Evolutionary conservation across 306 rosid species (phyloP).

Genomic region (Fragaria vesca): DNA sequence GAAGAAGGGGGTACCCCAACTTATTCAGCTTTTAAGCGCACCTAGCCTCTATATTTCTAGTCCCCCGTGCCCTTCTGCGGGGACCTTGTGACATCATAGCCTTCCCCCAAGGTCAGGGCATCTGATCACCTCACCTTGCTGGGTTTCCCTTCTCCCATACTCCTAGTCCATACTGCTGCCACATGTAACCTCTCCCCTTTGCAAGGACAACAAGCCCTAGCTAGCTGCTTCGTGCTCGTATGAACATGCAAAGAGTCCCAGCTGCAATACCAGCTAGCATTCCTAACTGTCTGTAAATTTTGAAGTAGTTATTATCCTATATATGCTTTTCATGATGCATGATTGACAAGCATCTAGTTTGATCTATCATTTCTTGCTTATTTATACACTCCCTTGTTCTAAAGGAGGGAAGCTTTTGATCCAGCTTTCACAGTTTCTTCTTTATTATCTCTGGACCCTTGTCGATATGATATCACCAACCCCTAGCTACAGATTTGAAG

Average conservation of each 20-base stretch:
- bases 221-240: background rate
- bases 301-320: background rate
- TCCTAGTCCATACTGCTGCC: background rate
- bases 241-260: background rate
- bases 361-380: background rate
- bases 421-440: background rate
- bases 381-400: background rate
- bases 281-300: background rate
- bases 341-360: background rate
- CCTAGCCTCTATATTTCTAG: background rate
- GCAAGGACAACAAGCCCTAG: background rate
- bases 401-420: background rate
- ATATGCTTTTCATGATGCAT: background rate
- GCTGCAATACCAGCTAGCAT: background rate
- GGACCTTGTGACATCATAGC: conserved; percentile 23
- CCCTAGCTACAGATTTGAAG: background rate
- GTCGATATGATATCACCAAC: background rate
- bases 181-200: background rate
- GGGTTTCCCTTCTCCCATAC: conserved; percentile 7
- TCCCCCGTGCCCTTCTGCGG: conserved; percentile 15
- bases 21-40: conserved; percentile 20
- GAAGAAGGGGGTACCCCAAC: background rate
- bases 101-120: conserved; percentile 4
- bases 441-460: background rate
- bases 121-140: conserved; percentile 8